Conservation (phyloP, 768 basidiomycete species). For the Rhizopogon sp. region DNA sequence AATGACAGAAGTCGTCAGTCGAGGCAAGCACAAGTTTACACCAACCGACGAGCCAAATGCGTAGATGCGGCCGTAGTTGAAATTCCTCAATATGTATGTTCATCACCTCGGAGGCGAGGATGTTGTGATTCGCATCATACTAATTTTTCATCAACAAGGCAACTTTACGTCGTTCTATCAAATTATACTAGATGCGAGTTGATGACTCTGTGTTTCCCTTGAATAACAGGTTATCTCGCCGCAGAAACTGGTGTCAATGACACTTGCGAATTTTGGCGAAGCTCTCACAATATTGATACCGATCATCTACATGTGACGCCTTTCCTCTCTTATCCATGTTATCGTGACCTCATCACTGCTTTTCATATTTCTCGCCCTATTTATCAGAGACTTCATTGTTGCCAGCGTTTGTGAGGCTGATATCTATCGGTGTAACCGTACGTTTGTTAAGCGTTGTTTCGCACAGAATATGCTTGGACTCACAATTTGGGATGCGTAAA, state of each 20-base stretch:
- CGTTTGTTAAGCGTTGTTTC: conserved; percentile 7
- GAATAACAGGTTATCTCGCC: conserved; percentile 19
- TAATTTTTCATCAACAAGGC: conserved; percentile 11
- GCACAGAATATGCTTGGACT: conserved; percentile 6
- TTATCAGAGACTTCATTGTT: conserved; percentile 13
- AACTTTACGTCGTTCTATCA: conserved; percentile 13
- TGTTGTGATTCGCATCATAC: neutral
- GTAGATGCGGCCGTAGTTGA: conserved; percentile 10
- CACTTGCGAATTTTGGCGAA: conserved; percentile 3
- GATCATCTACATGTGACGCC: conserved; percentile 18
- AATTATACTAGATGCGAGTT: conserved; percentile 19
- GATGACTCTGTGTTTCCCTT: conserved; percentile 20
- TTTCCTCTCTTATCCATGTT: conserved; percentile 13
- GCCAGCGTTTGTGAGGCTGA: conserved; percentile 9
- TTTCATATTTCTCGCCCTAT: conserved; percentile 10
- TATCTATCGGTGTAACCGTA: conserved; percentile 11
- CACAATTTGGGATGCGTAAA: conserved; percentile 2
- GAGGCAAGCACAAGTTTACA: conserved; percentile 75
- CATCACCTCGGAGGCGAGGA: neutral
- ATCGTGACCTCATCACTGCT: conserved; percentile 17
- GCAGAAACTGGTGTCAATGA: conserved; percentile 8
- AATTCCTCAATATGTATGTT: conserved; percentile 4
- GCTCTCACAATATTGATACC: conserved; percentile 9
- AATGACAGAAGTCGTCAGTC: conserved; percentile 71
- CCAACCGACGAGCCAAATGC: conserved; percentile 38